Base-by-base conservation (phyloP, 2,329 filamentous ascomycete genomes). In the Clarireedia homoeocarpa region DNA sequence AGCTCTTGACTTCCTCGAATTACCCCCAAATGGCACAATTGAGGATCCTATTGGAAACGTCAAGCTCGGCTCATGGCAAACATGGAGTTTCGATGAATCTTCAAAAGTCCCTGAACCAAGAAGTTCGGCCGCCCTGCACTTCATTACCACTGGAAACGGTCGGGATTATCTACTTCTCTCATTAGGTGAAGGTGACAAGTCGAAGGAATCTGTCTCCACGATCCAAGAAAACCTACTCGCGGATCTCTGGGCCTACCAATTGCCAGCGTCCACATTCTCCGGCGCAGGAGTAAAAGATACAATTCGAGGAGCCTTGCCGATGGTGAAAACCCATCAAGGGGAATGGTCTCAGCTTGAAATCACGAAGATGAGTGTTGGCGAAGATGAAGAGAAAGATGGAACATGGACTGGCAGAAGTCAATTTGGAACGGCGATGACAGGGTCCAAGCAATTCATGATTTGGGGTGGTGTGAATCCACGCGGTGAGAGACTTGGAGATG, bases 401-500 rank as follows among this genome's bases (percentile, higher is more conserved):
- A 42, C 30, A 2, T 53, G 51, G 51, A 53, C 51, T 6, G 45
- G 51, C 15, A 48, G 51, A 48, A 30, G 42, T 15, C 20, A 39
- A 6, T 48, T 53, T 39, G 30, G 51, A 17, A 53, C 40, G 23
- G 46, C 51, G n/a, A 53, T 53, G 51, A 53, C 51, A 9, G 51
- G 51, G 1, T 38, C 51, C 6, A 48, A 47, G 36, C 42, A 53
- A 20, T 38, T 53, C 6, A 53, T 53, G 51, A 39, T 53, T 17
- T 53, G 51, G 51, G 51, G 51, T 6, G 51, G 51, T 4, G 14
- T 36, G 7, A 30, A 34, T 2, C 20, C 30, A 6, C 23, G 30
- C 15, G 24, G 24, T 38, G 51, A 48, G 20, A 48, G 10, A 12
- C 42, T 53, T 38, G 42, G 42, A 17, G 51, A 53, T 53, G 51